A percentile compares a stretch with the other conserved stretches of the same genome.
phyloP scores from a whole-genome alignment of 2,329 filamentous ascomycete genomes.

The Ophiostoma angusticollis region DNA sequence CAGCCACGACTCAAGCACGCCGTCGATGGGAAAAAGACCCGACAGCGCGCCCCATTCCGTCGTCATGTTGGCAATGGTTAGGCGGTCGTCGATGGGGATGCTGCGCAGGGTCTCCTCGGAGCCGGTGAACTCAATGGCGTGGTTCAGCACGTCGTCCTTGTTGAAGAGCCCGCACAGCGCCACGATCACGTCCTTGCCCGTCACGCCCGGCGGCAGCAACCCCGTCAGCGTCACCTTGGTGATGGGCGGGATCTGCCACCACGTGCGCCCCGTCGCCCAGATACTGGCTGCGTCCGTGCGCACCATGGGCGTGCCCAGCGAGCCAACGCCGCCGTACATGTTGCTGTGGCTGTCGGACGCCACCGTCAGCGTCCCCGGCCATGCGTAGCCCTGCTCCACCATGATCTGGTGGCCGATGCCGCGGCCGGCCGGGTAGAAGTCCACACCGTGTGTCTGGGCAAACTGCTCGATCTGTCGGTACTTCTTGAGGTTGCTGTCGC shows the following conservation, averaged over 20 bases:
- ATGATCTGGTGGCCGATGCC: constrained; percentile 69
- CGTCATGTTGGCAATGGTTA: constrained; percentile 64
- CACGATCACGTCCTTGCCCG: constrained; percentile 89
- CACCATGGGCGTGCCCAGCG: constrained; percentile 69
- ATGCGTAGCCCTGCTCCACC: constrained; percentile 70
- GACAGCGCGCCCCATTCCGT: constrained; percentile 63
- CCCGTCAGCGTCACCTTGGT: constrained; percentile 70
- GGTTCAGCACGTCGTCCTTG: constrained; percentile 79
- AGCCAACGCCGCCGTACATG: constrained; percentile 71
- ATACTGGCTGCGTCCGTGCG: constrained; percentile 78
- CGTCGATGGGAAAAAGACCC: constrained; percentile 68
- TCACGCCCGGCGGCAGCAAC: constrained; percentile 62
- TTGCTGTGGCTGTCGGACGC: constrained; percentile 69
- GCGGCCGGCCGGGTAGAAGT: constrained; percentile 47
- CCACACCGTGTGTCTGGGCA: constrained; percentile 61
- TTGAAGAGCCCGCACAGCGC: constrained; percentile 79
- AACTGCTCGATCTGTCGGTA: constrained; percentile 74
- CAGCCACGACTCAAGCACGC: constrained; percentile 58
- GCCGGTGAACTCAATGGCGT: constrained; percentile 78
- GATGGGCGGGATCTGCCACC: constrained; percentile 76
- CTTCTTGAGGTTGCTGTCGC: constrained; percentile 66
- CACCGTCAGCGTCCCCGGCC: constrained; percentile 74
- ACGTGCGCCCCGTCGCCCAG: constrained; percentile 71
- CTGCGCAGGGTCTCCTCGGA: constrained; percentile 60
- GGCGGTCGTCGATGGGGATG: constrained; percentile 53